phyloP scores from a whole-genome alignment of 2,329 filamentous ascomycete genomes.

The Fusarium luffae region DNA sequence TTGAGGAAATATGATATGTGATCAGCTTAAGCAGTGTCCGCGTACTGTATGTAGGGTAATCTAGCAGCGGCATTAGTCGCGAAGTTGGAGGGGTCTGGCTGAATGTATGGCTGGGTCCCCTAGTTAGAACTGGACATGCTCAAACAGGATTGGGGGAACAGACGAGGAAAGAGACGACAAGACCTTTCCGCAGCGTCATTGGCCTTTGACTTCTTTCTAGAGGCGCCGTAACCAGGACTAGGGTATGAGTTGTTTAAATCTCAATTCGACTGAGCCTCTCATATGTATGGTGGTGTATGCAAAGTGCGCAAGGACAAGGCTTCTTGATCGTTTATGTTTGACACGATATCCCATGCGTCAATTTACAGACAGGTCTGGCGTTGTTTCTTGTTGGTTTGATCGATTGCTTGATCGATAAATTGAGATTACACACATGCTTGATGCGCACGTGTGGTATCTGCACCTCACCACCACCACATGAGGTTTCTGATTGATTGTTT shows the following conservation, averaged over 20 bases:
- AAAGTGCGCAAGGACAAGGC: slow-evolving; percentile 3
- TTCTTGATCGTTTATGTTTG: slow-evolving; percentile 4
- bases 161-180: slow-evolving; percentile 36
- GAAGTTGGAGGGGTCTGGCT: slow-evolving; percentile 7
- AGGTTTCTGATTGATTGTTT: not conserved
- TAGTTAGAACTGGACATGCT: slow-evolving; percentile 17
- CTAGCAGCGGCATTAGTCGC: slow-evolving; percentile 17
- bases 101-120: slow-evolving; percentile 1
- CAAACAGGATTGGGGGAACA: slow-evolving; percentile 13
- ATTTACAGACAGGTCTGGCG: slow-evolving; percentile 23
- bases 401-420: slow-evolving; percentile 15
- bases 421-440: slow-evolving; percentile 20
- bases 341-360: slow-evolving; percentile 22
- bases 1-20: slow-evolving; percentile 32
- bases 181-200: slow-evolving; percentile 13
- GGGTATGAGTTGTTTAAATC: slow-evolving; percentile 10
- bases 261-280: slow-evolving; percentile 15
- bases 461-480: slow-evolving; percentile 17
- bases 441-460: slow-evolving; percentile 22
- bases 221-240: slow-evolving; percentile 12
- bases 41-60: slow-evolving; percentile 20
- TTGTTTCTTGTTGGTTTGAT: slow-evolving; percentile 21
- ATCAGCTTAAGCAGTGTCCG: slow-evolving; percentile 15
- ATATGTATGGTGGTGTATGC: slow-evolving; percentile 7
- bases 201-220: slow-evolving; percentile 9